Base-by-base conservation (phyloP, 78 protist species). In the Isochrysis galbana region DNA sequence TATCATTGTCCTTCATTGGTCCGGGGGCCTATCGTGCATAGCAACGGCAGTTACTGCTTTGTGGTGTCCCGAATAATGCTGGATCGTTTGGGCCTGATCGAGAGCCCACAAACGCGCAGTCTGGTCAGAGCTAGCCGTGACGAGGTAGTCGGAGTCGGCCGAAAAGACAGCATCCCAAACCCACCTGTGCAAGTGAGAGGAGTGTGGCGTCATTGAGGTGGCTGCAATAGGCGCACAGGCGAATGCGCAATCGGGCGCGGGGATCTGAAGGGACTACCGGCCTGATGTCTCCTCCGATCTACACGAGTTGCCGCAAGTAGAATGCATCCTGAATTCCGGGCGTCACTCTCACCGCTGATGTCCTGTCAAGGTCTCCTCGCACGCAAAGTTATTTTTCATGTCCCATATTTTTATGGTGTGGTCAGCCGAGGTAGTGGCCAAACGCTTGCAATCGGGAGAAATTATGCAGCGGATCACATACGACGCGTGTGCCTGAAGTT, bases 111-210 rank as follows among this genome's bases (percentile, higher is more conserved):
- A 95, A 54, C 93, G 42, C 39, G 98, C 97, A 1, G 96, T 77
- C 70, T 72, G 69, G 90, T 98, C 99, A 21, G 98, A 95, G 19
- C 97, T 94, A 0, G 96, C 98, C 0, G 98, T 95, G n/a, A 98
- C 98, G 0, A 98, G 91, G 89, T 98, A 98, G 3, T 95, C 96
- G 14, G 99, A 98, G 46, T 98, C 99, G 29, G 95, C 92, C 2
- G 97, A 92, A 93, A 97, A 98, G 72, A 95, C 97, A 32, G 98
- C 96, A 94, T 98, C 99, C 99, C 99, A 98, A 25, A 98, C 99
- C 99, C 99, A 91, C n/a, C 32, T 48, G 78, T n/a, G n/a, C n/a
- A n/a, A n/a, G n/a, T n/a, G n/a, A n/a, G n/a, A n/a, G n/a, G n/a
- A n/a, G n/a, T n/a, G n/a, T n/a, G n/a, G n/a, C n/a, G n/a, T n/a